phyloP scores from a whole-genome alignment of 495 filamentous ascomycete species.

The Apodospora peruviana region DNA sequence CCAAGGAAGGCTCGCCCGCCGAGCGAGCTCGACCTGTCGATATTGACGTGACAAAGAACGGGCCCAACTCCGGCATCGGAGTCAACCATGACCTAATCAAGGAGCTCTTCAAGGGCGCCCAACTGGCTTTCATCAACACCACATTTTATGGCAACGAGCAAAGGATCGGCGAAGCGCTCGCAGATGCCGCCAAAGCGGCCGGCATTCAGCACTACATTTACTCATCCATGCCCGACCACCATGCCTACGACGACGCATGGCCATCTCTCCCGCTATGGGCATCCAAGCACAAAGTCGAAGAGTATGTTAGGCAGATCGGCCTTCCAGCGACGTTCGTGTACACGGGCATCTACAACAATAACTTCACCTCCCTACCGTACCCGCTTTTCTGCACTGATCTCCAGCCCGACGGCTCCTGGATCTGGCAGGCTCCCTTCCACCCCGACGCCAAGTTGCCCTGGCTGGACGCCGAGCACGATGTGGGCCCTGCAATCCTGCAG shows the following conservation, averaged over 20 bases:
- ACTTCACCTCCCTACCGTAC: constrained; percentile 90
- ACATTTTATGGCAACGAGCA: constrained; percentile 96
- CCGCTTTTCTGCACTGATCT: constrained; percentile 93
- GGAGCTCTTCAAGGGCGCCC: constrained; percentile 72
- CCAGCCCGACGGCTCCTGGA: constrained; percentile 73
- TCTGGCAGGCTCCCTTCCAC: constrained; percentile 93
- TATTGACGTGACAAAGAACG: constrained; percentile 37
- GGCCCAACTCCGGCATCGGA: constrained; percentile 40
- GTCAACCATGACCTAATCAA: constrained; percentile 61
- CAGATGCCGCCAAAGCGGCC: constrained; percentile 81
- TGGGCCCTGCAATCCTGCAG: constrained; percentile 89
- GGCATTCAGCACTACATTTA: constrained; percentile 90
- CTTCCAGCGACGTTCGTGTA: constrained; percentile 90
- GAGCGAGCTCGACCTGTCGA: constrained; percentile 31
- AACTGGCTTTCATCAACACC: constrained; percentile 95
- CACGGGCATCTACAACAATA: constrained; percentile 97
- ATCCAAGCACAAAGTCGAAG: constrained; percentile 84
- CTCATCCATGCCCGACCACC: constrained; percentile 94
- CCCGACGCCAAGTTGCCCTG: constrained; percentile 85
- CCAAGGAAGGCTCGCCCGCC: constrained; percentile 39
- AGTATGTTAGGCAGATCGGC: constrained; percentile 77
- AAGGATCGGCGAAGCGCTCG: constrained; percentile 76
- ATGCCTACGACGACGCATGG: constrained; percentile 61
- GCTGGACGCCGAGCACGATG: constrained; percentile 95
- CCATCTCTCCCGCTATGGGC: constrained; percentile 85